Evolutionary conservation across 2,329 filamentous ascomycete genomes (phyloP), one percentile per base, ranked within the genome.

Genomic region (Aureobasidium leucospermi): DNA sequence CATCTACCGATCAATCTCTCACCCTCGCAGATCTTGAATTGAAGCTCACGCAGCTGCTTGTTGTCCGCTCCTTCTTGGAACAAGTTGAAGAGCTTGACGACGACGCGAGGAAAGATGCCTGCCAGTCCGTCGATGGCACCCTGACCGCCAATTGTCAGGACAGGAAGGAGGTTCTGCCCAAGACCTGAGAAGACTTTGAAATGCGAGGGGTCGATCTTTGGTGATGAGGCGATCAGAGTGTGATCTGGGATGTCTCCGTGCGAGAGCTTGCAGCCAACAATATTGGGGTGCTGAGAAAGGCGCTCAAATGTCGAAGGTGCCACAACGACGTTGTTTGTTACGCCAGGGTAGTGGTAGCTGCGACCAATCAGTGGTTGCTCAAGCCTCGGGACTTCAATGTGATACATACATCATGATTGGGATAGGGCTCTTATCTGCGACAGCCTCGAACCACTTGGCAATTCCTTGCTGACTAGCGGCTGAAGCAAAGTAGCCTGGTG

Each of bases 201-300:
- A 48, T 79, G 73, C 2, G 71, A 67, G 66, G 82, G 78, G 69
- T 86, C 81, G 67, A 87, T 85, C 49, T 75, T 68, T 0, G 84
- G 84, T 65, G 79, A 81, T 4, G 79, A 76, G 4, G 81, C 82
- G 60, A 87, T 80, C 68, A 86, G 81, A 4, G 80, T 77, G 68
- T 86, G 84, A 65, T 81, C 77, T n/a, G 83, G 85, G 48, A 87
- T 78, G 67, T 86, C 83, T 53, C 83, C 84, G 69, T 88, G 85
- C 0, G 84, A 87, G 65, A 88, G 80, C 73, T 88, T 88, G 73
- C 82, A 85, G 53, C 85, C 85, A 4, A 87, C 84, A 60, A 87
- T 86, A 67, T 87, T 87, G 32, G 81, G 78, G 68, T 87, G 85
- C 58, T 78, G 73, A 6, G 85, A 77, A 29, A 88, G 81, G 65